These are phyloP conservation scores for Trichoderma virens DNA, from an alignment of 495 filamentous ascomycete species.

Conservation along the genomic window DNA sequence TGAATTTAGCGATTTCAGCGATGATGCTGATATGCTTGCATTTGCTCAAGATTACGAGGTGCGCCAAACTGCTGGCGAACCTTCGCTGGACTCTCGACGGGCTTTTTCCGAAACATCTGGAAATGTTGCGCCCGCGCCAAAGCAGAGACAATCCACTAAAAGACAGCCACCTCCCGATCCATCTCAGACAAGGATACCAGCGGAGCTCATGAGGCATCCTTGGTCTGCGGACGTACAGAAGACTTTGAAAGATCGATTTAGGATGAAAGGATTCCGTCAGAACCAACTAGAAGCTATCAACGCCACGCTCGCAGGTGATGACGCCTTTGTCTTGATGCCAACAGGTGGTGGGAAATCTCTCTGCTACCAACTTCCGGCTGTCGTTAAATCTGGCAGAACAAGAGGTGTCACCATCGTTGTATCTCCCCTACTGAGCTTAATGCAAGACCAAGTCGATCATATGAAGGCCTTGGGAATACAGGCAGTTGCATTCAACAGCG, in stretches of 20 bases:
- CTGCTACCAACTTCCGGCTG: conserved; percentile 90
- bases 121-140: not conserved
- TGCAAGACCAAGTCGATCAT: conserved; percentile 91
- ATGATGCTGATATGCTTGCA: conserved; percentile 65
- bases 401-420: conserved; percentile 85
- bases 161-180: not conserved
- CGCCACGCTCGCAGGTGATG: conserved; percentile 75
- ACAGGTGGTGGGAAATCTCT: conserved; percentile 95
- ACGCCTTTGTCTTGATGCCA: conserved; percentile 93
- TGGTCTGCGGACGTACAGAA: conserved; percentile 85
- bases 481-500: conserved; percentile 73
- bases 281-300: conserved; percentile 96
- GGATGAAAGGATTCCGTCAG: conserved; percentile 74
- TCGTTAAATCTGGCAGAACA: conserved; percentile 74
- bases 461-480: conserved; percentile 64
- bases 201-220: conserved; percentile 40
- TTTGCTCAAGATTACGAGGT: conserved; percentile 50
- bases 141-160: not conserved
- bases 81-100: conserved; percentile 15
- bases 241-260: conserved; percentile 70
- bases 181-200: conserved; percentile 21
- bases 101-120: conserved; percentile 11
- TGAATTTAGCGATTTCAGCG: conserved; percentile 57
- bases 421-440: conserved; percentile 88
- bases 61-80: conserved; percentile 22